Percentiles rank a stretch among this genome's conserved stretches.
Evolutionary conservation across 176 grass and related monocot species (phyloP).

Genomic region (Paspalum notatum): DNA sequence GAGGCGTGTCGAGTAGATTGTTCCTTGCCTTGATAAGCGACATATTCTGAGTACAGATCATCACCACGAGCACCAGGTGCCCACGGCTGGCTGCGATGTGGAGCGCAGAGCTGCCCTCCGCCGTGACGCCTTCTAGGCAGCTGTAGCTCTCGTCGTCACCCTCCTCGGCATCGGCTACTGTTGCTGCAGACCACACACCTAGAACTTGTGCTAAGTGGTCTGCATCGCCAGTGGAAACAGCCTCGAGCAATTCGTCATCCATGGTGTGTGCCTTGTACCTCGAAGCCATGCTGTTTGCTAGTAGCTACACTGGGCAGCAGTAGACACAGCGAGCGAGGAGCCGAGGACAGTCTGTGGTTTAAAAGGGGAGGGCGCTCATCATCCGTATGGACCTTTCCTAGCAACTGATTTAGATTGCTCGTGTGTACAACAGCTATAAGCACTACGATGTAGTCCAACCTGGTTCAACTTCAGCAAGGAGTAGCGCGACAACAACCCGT

Average conservation of each 20-base stretch:
- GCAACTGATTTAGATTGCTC: too few species aligned
- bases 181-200: not conserved
- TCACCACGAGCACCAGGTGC: not conserved
- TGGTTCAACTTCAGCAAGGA: too few species aligned
- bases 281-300: not conserved
- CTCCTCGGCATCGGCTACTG: too few species aligned
- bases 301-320: too few species aligned
- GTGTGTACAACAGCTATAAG: too few species aligned
- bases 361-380: too few species aligned
- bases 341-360: too few species aligned
- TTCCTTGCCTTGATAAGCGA: not conserved
- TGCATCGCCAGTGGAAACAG: not conserved
- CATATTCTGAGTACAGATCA: not conserved
- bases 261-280: not conserved
- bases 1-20: not conserved
- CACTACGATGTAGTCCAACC: too few species aligned
- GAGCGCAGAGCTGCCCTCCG: conserved; percentile 1
- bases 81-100: not conserved
- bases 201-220: not conserved
- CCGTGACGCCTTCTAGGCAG: conserved; percentile 1
- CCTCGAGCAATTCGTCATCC: not conserved
- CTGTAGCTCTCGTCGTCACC: not conserved
- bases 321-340: too few species aligned
- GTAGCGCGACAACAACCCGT: too few species aligned
- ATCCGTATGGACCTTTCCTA: too few species aligned